Conservation (phyloP, 176 grass and related monocot species). For the Raddia guianensis region DNA sequence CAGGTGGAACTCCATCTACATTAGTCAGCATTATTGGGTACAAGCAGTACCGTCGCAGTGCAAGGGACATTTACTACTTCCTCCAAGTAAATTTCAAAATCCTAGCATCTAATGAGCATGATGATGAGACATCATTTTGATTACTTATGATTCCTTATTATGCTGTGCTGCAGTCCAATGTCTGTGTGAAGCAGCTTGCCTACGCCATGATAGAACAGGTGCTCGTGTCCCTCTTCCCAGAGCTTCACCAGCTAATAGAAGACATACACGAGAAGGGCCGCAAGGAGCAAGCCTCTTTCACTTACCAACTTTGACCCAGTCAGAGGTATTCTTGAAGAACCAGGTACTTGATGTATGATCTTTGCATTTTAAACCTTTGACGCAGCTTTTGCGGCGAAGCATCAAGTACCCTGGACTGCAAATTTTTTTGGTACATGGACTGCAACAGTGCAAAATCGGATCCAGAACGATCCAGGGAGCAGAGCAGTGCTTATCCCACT, state of each 20-base stretch:
- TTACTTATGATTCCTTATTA: slow-evolving; percentile 2
- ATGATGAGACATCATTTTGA: background rate
- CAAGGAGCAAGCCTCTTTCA: slow-evolving; percentile 48
- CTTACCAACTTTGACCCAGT: slow-evolving; percentile 46
- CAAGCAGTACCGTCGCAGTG: slow-evolving; percentile 74
- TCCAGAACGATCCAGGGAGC: slow-evolving; percentile 13
- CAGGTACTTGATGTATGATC: background rate
- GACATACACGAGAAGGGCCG: slow-evolving; percentile 82
- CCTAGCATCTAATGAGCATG: background rate
- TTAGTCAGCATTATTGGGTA: slow-evolving; percentile 95
- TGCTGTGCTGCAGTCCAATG: slow-evolving; percentile 74
- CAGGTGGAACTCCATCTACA: slow-evolving; percentile 85
- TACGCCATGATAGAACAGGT: slow-evolving; percentile 78
- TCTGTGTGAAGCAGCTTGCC: slow-evolving; percentile 90
- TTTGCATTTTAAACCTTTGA: background rate
- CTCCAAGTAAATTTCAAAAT: slow-evolving; percentile 62
- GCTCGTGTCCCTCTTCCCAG: slow-evolving; percentile 79
- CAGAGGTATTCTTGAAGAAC: background rate
- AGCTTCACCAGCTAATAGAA: slow-evolving; percentile 66
- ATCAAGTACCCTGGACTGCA: background rate
- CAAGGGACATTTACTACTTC: slow-evolving; percentile 93
- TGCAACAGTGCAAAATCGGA: slow-evolving; percentile 24
- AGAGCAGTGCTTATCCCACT: background rate
- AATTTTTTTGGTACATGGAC: slow-evolving; percentile 9
- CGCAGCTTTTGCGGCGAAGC: background rate